A percentile compares a stretch with the other conserved stretches of the same genome.
Conservation (phyloP, 495 filamentous ascomycete species). For the Penicillium longicatenatum region DNA sequence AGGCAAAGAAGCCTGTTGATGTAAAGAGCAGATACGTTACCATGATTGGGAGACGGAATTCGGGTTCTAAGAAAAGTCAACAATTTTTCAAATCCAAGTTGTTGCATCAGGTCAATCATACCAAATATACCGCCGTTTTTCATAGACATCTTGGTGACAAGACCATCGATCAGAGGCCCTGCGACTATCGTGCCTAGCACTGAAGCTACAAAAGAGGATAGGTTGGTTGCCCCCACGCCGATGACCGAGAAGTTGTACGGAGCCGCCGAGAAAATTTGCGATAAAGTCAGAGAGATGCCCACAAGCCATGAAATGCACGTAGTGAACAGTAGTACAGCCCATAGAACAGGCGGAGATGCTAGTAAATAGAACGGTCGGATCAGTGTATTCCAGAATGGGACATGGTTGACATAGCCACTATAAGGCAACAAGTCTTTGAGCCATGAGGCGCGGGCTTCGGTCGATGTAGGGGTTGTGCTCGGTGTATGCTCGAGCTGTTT, state of each 20-base stretch:
- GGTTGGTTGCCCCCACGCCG: slow-evolving; percentile 43
- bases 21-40: slow-evolving; percentile 42
- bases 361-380: slow-evolving; percentile 46
- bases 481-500: slow-evolving; percentile 32
- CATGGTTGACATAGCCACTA: slow-evolving; percentile 36
- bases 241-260: slow-evolving; percentile 49
- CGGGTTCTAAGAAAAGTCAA: slow-evolving; percentile 36
- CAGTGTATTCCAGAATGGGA: slow-evolving; percentile 43
- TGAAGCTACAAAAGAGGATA: slow-evolving; percentile 43
- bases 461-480: neutral
- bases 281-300: slow-evolving; percentile 43
- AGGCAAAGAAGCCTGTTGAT: slow-evolving; percentile 47
- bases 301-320: slow-evolving; percentile 52
- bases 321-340: slow-evolving; percentile 44
- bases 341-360: slow-evolving; percentile 42
- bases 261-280: slow-evolving; percentile 49
- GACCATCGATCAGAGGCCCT: slow-evolving; percentile 44
- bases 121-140: slow-evolving; percentile 33
- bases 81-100: slow-evolving; percentile 14
- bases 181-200: slow-evolving; percentile 39
- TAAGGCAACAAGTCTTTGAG: slow-evolving; percentile 36
- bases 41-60: slow-evolving; percentile 50
- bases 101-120: slow-evolving; percentile 9
- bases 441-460: slow-evolving; percentile 21
- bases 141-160: slow-evolving; percentile 34